phyloP scores from a whole-genome alignment of 805 yeast genomes.

The Tetrapisispora nanseiensis region DNA sequence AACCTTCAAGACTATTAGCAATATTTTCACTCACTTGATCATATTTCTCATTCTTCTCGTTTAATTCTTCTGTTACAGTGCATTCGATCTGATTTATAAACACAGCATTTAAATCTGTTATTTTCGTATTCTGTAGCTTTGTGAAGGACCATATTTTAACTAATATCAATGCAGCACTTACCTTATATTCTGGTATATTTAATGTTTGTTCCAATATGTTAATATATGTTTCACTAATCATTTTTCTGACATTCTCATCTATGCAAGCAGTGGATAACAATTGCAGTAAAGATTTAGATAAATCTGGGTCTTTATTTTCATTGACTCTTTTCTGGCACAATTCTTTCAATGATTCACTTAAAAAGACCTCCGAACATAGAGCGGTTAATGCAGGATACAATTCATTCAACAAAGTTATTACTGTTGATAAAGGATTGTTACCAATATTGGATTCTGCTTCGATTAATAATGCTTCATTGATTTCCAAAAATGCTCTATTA shows the following conservation, averaged over 20 bases:
- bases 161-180: constrained; percentile 37
- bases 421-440: constrained; percentile 13
- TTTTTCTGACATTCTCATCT: constrained; percentile 40
- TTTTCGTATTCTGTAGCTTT: constrained; percentile 25
- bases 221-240: constrained; percentile 37
- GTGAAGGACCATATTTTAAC: constrained; percentile 49
- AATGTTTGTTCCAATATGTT: constrained; percentile 33
- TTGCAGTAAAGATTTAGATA: constrained; percentile 23
- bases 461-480: constrained; percentile 16
- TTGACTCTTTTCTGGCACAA: constrained; percentile 16
- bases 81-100: constrained; percentile 10
- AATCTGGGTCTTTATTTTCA: constrained; percentile 10
- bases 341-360: constrained; percentile 21
- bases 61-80: constrained; percentile 2
- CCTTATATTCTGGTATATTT: constrained; percentile 17
- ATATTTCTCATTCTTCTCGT: not conserved
- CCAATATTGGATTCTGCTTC: constrained; percentile 22
- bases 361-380: constrained; percentile 24
- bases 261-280: constrained; percentile 41
- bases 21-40: constrained; percentile 5
- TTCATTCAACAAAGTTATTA: constrained; percentile 17
- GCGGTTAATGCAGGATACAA: constrained; percentile 23
- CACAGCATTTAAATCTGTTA: constrained; percentile 29
- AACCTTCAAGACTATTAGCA: constrained; percentile 34
- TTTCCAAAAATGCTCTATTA: constrained; percentile 10